Percentiles rank a stretch among this genome's conserved stretches.
Evolutionary conservation across 345 rosid species (phyloP).

Genomic region (Citrus cavaleriei): DNA sequence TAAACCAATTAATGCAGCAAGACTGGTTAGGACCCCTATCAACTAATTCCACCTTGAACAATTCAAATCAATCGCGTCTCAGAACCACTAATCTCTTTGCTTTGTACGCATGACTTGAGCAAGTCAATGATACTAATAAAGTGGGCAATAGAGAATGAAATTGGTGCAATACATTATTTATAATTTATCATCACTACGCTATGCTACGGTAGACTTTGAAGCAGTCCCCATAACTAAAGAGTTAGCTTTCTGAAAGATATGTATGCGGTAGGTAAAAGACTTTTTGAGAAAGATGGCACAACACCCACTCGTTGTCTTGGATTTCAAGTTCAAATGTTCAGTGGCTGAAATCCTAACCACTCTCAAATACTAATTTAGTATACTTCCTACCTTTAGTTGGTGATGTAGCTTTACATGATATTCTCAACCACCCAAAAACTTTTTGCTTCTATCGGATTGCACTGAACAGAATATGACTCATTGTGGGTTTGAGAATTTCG

Average conservation of each 20-base stretch:
- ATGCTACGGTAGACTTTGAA: not conserved
- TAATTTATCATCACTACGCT: not conserved
- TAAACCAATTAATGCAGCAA: too few species aligned
- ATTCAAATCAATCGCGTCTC: not conserved
- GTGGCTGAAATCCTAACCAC: not conserved
- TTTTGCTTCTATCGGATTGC: not conserved
- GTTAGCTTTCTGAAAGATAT: too few species aligned
- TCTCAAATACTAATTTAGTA: not conserved
- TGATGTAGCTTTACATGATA: not conserved
- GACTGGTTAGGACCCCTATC: not conserved
- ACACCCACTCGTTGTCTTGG: not conserved
- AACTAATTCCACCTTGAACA: not conserved
- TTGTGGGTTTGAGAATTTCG: too few species aligned
- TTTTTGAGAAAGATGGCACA: not conserved
- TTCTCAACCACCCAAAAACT: slow-evolving; percentile 7
- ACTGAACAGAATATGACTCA: too few species aligned
- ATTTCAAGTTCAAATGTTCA: slow-evolving; percentile 3
- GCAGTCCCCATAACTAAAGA: not conserved
- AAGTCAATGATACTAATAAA: not conserved
- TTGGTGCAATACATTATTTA: not conserved
- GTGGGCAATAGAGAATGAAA: not conserved
- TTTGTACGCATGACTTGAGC: not conserved
- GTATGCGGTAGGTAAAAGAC: not conserved
- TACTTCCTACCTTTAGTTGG: not conserved
- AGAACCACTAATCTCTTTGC: not conserved